Evolutionary conservation across 1,284 basidiomycete genomes (phyloP), one percentile per base, ranked within the genome.

Genomic region (Cryptococcus sp.): DNA sequence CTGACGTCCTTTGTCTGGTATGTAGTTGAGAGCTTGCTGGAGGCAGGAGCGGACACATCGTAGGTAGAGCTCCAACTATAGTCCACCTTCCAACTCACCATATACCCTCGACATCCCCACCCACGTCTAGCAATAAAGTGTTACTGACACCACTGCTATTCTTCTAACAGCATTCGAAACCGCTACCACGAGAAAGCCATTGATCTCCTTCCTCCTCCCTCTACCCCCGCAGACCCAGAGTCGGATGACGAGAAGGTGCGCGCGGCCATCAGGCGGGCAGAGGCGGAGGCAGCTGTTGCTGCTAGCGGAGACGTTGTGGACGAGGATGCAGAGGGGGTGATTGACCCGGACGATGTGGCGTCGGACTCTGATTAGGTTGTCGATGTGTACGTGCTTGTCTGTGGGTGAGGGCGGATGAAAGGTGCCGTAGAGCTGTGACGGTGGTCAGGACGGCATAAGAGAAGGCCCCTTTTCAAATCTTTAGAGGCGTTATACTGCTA

Each of bases 21-120:
- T 21, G 23, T 86, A 56, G 83, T 87, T 21, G 81, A 84, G 61
- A 84, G 82, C 57, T 76, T 91, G 50, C 75, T 91, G 4, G 88
- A 98, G 67, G 87, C 88, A 1, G 89, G 89, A 4, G 88, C 88
- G 1, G 84, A 89, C 74, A 83, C 81, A 3, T 80, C 74, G 87
- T 88, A 62, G 60, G 83, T 77, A 1, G 24, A 47, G 33, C 54
- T 16, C 20, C 16, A 4, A 21, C 46, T 35, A 23, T 3, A n/a
- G 16, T 21, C 18, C n/a, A 8, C 47, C n/a, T n/a, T n/a, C 21
- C 23, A 15, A 13, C 36, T 38, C n/a, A 20, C 28, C 13, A 23
- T 20, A 21, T 46, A 21, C 21, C 13, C 15, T 46, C 15, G 15
- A 46, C 20, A n/a, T n/a, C n/a, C n/a, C n/a, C n/a, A 12, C 38